These are phyloP conservation scores for Beauveria asiatica DNA, from an alignment of 2,329 filamentous ascomycete genomes.

Conservation along the genomic window DNA sequence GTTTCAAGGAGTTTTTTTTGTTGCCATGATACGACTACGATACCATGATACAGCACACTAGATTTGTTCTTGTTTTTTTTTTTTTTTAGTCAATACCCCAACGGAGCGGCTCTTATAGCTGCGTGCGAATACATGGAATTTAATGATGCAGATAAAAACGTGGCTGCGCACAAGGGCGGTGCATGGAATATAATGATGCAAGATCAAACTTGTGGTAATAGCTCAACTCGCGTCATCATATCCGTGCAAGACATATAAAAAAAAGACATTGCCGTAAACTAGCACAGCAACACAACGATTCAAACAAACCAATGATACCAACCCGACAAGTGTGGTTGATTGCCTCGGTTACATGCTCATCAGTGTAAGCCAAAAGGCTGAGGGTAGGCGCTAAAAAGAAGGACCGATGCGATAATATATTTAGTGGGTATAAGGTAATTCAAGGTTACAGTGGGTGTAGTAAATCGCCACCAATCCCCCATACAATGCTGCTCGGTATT, in stretches of 20 bases:
- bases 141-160: background rate
- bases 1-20: background rate
- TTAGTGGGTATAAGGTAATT: too few species aligned
- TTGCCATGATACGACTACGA: slow-evolving; percentile 4
- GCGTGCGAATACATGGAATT: background rate
- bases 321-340: background rate
- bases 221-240: background rate
- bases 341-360: background rate
- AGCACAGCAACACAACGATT: too few species aligned
- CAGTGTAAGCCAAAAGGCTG: background rate
- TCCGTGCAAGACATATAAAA: background rate
- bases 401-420: background rate
- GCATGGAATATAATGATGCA: too few species aligned
- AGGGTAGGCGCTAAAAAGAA: background rate
- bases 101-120: background rate
- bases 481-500: too few species aligned
- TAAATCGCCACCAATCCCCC: too few species aligned
- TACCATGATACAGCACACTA: background rate
- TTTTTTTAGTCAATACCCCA: background rate
- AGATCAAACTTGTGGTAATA: background rate
- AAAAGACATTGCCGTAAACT: background rate
- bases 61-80: background rate
- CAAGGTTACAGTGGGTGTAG: too few species aligned
- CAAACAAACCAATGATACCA: too few species aligned
- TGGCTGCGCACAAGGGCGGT: too few species aligned